Evolutionary conservation across 139 green algal species (phyloP), one percentile per base, ranked within the genome.

Genomic region (Picochlorum sp.): DNA sequence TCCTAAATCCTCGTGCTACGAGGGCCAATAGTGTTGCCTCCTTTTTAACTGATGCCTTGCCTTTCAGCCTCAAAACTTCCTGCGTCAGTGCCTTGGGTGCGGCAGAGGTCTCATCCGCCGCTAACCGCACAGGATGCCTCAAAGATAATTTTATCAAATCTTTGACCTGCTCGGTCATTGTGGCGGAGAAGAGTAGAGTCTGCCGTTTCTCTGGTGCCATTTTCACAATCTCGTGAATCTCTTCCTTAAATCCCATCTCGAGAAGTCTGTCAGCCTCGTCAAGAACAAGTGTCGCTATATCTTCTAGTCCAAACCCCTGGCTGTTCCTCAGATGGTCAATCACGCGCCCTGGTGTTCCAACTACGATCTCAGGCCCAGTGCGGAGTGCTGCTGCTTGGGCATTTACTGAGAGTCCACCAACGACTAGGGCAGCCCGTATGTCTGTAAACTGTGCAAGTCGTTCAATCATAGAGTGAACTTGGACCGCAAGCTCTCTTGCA

Each of bases 321-420:
- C 83, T 92, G 85, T 98, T 98, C 49, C 78, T 76, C 55, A 99
- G 63, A 78, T 98, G 93, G 73, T 99, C 94, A 16, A 99, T 92
- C 55, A 98, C 59, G 24, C 79, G 67, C 6, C 79, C 79, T 15
- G 92, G 92, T 1, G 92, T 98, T 41, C 85, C 92, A 8, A 98
- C 90, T 21, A 97, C 86, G 16, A 98, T 79, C 64, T 96, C 90
- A 4, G 92, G 89, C 18, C 66, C 31, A 51, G 56, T 68, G 6
- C 88, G 63, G 62, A 98, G 79, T 30, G 79, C 73, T 30, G 79
- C 69, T 26, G 94, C 87, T 77, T 98, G 92, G 44, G 84, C 81
- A 60, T 85, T 65, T 26, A 91, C 69, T 1, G 80, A 91, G 11
- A 99, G 82, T 13, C 94, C 94, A 0, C 94, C 94, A 65, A 99